A percentile compares a stretch with the other conserved stretches of the same genome.
Evolutionary conservation across 768 basidiomycete genomes (phyloP).

Genomic region (Clavaria fumosa): DNA sequence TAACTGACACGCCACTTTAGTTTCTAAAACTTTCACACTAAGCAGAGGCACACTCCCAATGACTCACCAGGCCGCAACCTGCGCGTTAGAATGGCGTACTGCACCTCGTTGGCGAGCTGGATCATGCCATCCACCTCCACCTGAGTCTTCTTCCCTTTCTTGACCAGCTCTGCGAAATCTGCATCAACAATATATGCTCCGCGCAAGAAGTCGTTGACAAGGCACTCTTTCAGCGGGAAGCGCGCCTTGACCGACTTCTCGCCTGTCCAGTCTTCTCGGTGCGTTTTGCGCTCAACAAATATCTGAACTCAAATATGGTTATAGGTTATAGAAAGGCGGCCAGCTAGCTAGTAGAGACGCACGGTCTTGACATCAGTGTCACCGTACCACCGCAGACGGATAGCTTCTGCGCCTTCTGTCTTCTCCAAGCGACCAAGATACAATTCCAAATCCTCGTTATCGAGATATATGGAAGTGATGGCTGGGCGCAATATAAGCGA

Average conservation of each 20-base stretch:
- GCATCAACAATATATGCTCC: constrained; percentile 90
- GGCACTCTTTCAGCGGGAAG: constrained; percentile 87
- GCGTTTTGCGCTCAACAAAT: constrained; percentile 80
- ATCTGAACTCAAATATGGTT: constrained; percentile 33
- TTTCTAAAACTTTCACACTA: constrained; percentile 1
- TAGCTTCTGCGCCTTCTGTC: constrained; percentile 95
- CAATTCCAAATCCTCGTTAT: constrained; percentile 88
- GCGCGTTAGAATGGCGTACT: constrained; percentile 76
- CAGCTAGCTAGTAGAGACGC: constrained; percentile 12
- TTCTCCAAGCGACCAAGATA: constrained; percentile 96
- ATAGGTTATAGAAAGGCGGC: constrained; percentile 1
- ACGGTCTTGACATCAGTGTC: constrained; percentile 71
- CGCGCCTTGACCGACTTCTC: constrained; percentile 97
- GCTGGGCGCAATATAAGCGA: constrained; percentile 28
- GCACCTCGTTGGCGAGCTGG: constrained; percentile 93
- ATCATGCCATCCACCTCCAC: constrained; percentile 89
- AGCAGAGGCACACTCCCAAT: too few relatives aligned
- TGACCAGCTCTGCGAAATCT: constrained; percentile 75
- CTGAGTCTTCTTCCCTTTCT: constrained; percentile 85
- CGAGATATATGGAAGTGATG: constrained; percentile 95
- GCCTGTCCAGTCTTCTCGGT: constrained; percentile 98
- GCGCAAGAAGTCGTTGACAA: constrained; percentile 78
- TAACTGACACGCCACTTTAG: constrained; percentile 33
- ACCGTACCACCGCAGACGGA: constrained; percentile 96
- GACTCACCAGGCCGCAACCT: constrained; percentile 65